Base-by-base conservation (phyloP, 345 rosid species). In the Murraya paniculata region DNA sequence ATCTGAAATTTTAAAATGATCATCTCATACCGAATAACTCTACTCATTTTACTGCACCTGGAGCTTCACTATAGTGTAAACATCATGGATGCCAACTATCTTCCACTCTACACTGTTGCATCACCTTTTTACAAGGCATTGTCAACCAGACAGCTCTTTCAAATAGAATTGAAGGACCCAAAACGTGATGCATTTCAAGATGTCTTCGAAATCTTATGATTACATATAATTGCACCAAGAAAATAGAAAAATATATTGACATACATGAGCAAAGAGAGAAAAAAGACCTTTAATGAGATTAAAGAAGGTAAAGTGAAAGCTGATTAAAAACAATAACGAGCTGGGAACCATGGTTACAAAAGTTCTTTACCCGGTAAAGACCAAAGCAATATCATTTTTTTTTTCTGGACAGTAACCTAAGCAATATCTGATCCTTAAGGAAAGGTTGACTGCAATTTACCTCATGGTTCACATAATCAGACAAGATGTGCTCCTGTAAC, bases 401-500 rank as follows among this genome's bases (percentile, higher is more conserved):
- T 36, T 36, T 41, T 45, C 3, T 39, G 45, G 45, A 45, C 5
- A 2, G 18, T 45, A 72, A 21, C 61, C n/a, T 8, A 56, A 31
- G 64, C 41, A 31, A 19, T 14, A 75, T 36, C 16, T 36, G 64
- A 57, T 53, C 38, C 56, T 10, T 33, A 77, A 78, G 80, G 3
- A 58, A 64, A 18, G 10, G 9, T n/a, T 48, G 67, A 73, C 74
- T 35, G 45, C 66, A 59, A 62, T 65, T 83, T 85, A 92, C 99
- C 96, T 95, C 97, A 65, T 86, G 90, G 79, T 84, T 89, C 77
- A 91, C 79, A 83, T 93, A 93, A 86, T 95, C 99, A 24, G 94
- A 84, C 74, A 91, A 85, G 76, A 95, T 85, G 78, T 93, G 97
- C 82, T 91, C 87, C 79, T 89, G 92, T 66, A 95, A 90, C 60